Evolutionary conservation across 1,139 yeast species (phyloP), one percentile per base, ranked within the genome.

Genomic region (Yamadazyma spencermartinsiae): DNA sequence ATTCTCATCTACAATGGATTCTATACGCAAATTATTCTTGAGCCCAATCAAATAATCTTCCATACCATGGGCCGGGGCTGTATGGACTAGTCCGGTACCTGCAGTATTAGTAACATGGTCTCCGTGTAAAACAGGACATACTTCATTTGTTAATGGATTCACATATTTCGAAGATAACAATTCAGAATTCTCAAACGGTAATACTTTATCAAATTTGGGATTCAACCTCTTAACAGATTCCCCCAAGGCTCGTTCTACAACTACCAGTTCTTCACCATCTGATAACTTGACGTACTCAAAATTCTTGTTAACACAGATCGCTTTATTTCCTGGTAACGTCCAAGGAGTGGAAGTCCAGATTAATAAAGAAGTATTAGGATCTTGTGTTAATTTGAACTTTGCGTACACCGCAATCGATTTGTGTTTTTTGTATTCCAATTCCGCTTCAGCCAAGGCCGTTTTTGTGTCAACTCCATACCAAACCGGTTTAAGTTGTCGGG

Each of bases 341-440:
- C 99, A 92, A 0, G 98, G 98, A 1, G 98, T 92, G 1, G 97
- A 89, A 0, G 99, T 92, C 99, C 99, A 92, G 40, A 92, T 87
- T 44, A 85, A 63, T 53, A 55, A 50, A 31, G 46, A 54, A 15
- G 62, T 45, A 10, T 45, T 44, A 10, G 23, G 12, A 4, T 18
- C 23, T 45, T 8, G 43, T 6, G 23, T 36, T 18, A 45, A 34
- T 8, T 35, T 36, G 51, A 86, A 92, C 44, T 78, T 80, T 6
- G 86, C 81, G 54, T 74, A 82, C 0, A 80, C 80, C 0, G 97
- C 86, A 3, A 72, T 77, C 0, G 96, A 86, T 35, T 56, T 68
- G 59, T 88, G 96, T 16, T 79, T 82, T 42, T 83, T 82, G 61
- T 94, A 92, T 54, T 90, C 97, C 44, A 92, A 70, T 58, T 92